A percentile compares a stretch with the other conserved stretches of the same genome.
Conservation (phyloP, 352 stramenopile genomes). For the Aphanomyces cochlioides region DNA sequence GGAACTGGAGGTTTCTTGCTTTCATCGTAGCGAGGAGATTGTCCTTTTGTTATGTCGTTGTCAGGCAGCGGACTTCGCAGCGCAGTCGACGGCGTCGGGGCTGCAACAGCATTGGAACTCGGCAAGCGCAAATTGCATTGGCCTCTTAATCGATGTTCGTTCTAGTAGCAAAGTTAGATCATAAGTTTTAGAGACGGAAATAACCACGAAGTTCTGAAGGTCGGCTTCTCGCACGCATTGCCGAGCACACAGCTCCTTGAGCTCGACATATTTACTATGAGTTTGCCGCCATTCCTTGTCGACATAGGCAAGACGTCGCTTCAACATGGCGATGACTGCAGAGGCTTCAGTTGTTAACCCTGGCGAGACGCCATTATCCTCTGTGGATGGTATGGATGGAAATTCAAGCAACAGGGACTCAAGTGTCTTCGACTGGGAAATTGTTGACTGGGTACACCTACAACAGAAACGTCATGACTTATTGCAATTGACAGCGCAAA, state of each 20-base stretch:
- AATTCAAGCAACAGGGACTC: constrained; percentile 15
- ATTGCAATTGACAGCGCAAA: constrained; percentile 38
- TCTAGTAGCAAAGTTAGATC: constrained; percentile 24
- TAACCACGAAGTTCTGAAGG: constrained; percentile 69
- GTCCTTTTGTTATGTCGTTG: background rate
- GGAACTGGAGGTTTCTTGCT: background rate
- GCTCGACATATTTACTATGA: constrained; percentile 63
- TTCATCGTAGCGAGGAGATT: background rate
- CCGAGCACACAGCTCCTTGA: constrained; percentile 70
- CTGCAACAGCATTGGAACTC: background rate
- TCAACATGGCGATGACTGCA: constrained; percentile 44
- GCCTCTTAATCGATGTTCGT: constrained; percentile 66
- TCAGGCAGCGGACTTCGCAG: background rate
- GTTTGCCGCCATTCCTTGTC: constrained; percentile 58
- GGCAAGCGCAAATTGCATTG: constrained; percentile 49
- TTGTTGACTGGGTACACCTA: constrained; percentile 35
- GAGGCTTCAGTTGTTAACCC: background rate
- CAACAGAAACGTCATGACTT: constrained; percentile 38
- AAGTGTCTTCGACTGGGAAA: constrained; percentile 5
- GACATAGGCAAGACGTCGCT: constrained; percentile 50
- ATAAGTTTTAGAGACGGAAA: background rate
- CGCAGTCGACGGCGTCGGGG: constrained; percentile 33
- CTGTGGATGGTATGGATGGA: background rate
- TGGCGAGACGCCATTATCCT: background rate
- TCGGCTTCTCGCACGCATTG: constrained; percentile 73